Evolutionary conservation across 805 yeast genomes (phyloP).

Genomic region (Spathaspora hagerdaliae): DNA sequence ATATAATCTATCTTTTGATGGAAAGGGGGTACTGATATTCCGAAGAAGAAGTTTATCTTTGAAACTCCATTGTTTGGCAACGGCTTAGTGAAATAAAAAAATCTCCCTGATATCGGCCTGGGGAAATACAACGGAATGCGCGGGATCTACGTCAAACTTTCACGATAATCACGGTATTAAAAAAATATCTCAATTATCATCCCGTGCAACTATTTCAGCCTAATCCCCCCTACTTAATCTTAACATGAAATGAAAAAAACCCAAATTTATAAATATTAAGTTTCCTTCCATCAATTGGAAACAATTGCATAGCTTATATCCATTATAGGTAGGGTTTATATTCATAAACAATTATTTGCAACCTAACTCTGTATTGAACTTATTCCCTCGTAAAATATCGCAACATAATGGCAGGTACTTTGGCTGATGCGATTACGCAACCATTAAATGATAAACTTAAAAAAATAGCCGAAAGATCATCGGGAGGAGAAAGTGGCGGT

Average conservation of each 20-base stretch:
- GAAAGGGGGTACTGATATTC: no score
- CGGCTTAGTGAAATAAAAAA: neutral
- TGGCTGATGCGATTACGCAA: conserved; percentile 28
- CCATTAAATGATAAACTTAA: conserved; percentile 26
- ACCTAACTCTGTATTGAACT: no score
- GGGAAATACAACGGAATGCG: no score
- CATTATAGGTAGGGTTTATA: no score
- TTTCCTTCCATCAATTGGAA: neutral
- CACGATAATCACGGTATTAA: neutral
- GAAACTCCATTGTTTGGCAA: neutral
- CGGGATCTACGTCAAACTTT: no score
- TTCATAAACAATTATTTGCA: no score
- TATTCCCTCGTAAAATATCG: neutral
- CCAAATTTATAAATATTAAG: neutral
- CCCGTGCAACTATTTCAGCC: neutral
- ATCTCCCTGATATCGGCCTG: neutral
- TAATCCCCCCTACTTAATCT: neutral
- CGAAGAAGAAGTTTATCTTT: no score
- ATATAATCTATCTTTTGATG: no score
- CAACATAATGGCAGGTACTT: conserved; percentile 12
- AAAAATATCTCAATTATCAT: neutral
- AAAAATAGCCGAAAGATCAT: conserved; percentile 9
- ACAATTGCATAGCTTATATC: neutral
- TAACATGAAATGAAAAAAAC: no score
- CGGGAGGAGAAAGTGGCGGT: neutral